Conservation (phyloP, 768 basidiomycete genomes). For the Russula dissimulans region DNA sequence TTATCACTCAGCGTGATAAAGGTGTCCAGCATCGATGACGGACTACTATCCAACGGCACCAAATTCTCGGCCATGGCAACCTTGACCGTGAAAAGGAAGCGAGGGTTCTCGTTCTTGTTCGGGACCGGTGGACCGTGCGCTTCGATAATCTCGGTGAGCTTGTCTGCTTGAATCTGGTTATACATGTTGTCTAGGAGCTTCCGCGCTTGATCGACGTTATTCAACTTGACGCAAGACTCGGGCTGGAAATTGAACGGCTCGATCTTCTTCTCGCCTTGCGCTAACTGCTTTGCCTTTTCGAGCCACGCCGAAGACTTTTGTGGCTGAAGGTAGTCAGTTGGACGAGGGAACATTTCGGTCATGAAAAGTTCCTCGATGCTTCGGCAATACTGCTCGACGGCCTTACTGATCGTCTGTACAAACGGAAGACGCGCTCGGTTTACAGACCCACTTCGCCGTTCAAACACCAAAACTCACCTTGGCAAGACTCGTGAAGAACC, state of each 20-base stretch:
- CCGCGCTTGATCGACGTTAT: slow-evolving; percentile 91
- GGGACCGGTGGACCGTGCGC: slow-evolving; percentile 58
- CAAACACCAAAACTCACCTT: slow-evolving; percentile 47
- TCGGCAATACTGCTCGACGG: slow-evolving; percentile 85
- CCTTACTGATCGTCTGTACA: slow-evolving; percentile 77
- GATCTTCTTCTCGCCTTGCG: slow-evolving; percentile 81
- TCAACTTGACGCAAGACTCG: slow-evolving; percentile 93
- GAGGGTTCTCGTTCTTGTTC: slow-evolving; percentile 54
- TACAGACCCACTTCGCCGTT: not conserved
- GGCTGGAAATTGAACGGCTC: slow-evolving; percentile 93
- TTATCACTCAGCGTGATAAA: slow-evolving; percentile 95
- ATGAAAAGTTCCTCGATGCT: slow-evolving; percentile 84
- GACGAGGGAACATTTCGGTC: slow-evolving; percentile 89
- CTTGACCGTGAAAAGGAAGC: slow-evolving; percentile 89
- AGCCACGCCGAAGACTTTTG: slow-evolving; percentile 85
- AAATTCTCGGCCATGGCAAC: slow-evolving; percentile 85
- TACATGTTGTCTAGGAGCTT: slow-evolving; percentile 92
- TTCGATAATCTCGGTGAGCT: slow-evolving; percentile 56
- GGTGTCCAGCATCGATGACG: slow-evolving; percentile 77
- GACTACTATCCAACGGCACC: slow-evolving; percentile 64
- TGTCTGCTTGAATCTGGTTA: slow-evolving; percentile 83
- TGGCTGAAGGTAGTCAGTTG: slow-evolving; percentile 67
- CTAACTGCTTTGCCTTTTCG: slow-evolving; percentile 73
- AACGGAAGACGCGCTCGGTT: not conserved
- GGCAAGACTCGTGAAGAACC: slow-evolving; percentile 81